A percentile compares a stretch with the other conserved stretches of the same genome.
These are phyloP conservation scores for Candida sithepensis DNA, from an alignment of 805 yeast species.

Conservation along the genomic window DNA sequence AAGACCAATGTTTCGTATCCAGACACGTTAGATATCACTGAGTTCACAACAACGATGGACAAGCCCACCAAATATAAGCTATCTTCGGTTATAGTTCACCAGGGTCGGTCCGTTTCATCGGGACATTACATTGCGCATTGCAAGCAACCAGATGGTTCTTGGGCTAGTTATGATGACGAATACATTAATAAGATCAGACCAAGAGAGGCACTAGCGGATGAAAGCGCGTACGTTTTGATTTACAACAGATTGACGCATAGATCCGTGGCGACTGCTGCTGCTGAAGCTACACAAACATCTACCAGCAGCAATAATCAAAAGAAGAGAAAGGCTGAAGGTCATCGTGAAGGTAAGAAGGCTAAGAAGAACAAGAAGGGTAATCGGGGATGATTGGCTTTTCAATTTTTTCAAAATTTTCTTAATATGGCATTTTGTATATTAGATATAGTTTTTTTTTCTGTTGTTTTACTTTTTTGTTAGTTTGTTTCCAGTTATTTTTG, in stretches of 20 bases:
- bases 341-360: conserved; percentile 7
- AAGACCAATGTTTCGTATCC: conserved; percentile 85
- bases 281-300: background rate
- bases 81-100: conserved; percentile 85
- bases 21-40: conserved; percentile 66
- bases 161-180: conserved; percentile 96
- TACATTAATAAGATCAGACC: conserved; percentile 71
- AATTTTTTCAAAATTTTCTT: background rate
- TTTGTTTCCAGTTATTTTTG: background rate
- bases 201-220: conserved; percentile 71
- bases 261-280: conserved; percentile 13
- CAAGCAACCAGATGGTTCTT: conserved; percentile 84
- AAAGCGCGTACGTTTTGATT: conserved; percentile 85
- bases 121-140: conserved; percentile 94
- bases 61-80: conserved; percentile 64
- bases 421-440: background rate
- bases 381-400: background rate
- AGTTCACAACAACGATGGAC: conserved; percentile 46
- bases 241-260: conserved; percentile 75
- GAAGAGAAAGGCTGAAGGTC: background rate
- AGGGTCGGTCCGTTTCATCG: conserved; percentile 85
- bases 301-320: background rate
- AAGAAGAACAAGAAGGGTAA: conserved; percentile 9
- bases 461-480: background rate
- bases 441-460: background rate